phyloP scores from a whole-genome alignment of 345 rosid genomes.

The Lepidium didymum region DNA sequence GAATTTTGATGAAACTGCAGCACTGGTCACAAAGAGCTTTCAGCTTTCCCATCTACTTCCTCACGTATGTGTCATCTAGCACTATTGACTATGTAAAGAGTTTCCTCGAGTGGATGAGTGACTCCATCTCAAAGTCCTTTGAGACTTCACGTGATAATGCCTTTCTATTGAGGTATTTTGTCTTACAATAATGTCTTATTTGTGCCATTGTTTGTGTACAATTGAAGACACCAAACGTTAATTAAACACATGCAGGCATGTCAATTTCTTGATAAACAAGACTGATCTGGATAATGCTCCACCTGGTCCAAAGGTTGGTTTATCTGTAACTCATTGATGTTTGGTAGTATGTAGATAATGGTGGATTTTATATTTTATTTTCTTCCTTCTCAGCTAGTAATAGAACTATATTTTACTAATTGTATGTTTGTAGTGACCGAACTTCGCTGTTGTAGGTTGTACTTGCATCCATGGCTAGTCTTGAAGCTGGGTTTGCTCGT shows the following conservation, averaged over 20 bases:
- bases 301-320: slow-evolving; percentile 83
- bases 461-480: slow-evolving; percentile 94
- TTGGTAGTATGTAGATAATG: neutral
- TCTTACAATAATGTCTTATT: neutral
- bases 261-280: slow-evolving; percentile 78
- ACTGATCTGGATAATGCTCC: slow-evolving; percentile 82
- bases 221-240: neutral
- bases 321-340: neutral
- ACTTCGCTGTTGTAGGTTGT: slow-evolving; percentile 52
- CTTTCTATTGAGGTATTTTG: slow-evolving; percentile 70
- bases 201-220: neutral
- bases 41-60: slow-evolving; percentile 77
- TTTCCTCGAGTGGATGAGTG: slow-evolving; percentile 99
- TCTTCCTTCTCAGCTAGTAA: neutral
- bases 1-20: slow-evolving; percentile 42
- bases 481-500: slow-evolving; percentile 95
- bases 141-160: slow-evolving; percentile 98
- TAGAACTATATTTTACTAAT: neutral
- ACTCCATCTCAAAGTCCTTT: slow-evolving; percentile 90
- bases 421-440: slow-evolving; percentile 5
- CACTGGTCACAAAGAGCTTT: slow-evolving; percentile 62
- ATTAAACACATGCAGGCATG: slow-evolving; percentile 51
- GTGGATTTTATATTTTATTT: neutral
- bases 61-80: slow-evolving; percentile 86
- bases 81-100: slow-evolving; percentile 95